Base-by-base conservation (phyloP, 768 basidiomycete species). In the Kwoniella bestiolae region DNA sequence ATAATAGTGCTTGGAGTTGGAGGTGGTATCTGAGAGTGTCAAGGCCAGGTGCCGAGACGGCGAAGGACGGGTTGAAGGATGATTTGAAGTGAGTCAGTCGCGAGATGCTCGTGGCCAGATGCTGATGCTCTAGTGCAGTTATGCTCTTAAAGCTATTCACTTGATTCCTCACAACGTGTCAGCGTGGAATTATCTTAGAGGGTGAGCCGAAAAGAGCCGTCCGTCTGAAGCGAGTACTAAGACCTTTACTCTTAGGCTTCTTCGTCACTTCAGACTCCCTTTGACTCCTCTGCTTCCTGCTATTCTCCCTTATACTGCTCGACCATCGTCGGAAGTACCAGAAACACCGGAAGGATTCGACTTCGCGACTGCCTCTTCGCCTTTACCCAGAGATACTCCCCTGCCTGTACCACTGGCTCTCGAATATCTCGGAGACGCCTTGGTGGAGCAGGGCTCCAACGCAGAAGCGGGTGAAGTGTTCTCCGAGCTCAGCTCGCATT, bases 1-100 rank as follows among this genome's bases (percentile, higher is more conserved):
- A 99, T 81, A 99, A 99, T 78, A 94, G 92, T 34, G 96, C 91
- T 23, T 99, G 96, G 96, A 93, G 47, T 90, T 94, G 84, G 96
- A 92, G 79, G 86, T 94, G 66, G 88, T 91, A 51, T 91, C 88
- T 80, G 85, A 86, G 57, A 88, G 89, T 44, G 83, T 88, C 67
- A 81, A 87, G 71, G 80, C 84, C 59, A 86, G 87, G n/a, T 86
- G 88, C 73, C 83, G 85, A 76, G 87, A 90, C 68, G 80, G 86
- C 64, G 28, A 62, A 58, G 6, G 86, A 85, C 45, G 83, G 89
- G 2, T 73, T 89, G 29, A 84, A 85, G 74, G 83, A 89, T 56
- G 95, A 97, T 80, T 76, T 94, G 61, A 84, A 84, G 92, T 95
- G 79, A 72, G 90, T 85, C n/a, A 31, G 47, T 56, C 45, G n/a